Base-by-base conservation (phyloP, 345 rosid genomes). In the Hibiscus syriacus region DNA sequence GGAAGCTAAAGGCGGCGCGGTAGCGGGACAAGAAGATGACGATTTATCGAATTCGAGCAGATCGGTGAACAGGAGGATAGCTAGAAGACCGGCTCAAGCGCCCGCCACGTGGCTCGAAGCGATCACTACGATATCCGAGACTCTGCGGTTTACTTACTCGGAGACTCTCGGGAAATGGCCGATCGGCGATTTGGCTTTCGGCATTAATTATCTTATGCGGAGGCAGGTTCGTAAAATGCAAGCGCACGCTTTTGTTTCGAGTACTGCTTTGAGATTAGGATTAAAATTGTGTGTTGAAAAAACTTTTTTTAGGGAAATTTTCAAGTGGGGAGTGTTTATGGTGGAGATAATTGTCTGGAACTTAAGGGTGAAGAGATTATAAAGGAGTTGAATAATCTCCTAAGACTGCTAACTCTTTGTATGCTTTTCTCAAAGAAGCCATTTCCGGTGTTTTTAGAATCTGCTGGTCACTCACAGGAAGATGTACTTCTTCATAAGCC, bases 101-200 rank as follows among this genome's bases (percentile, higher is more conserved):
- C 97, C 99, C 7, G 95, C 96, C 25, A 94, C 98, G 34, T 88
- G 94, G 92, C 80, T 87, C n/a, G 97, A 94, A 80, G 80, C 97
- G 25, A 81, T 94, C 49, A 75, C 93, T 0, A 94, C 97, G 36
- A 53, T 94, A 29, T 83, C 93, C 10, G 98, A 94, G 80, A 94
- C 99, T 27, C 83, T 94, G 20, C 80, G 92, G 55, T 94, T 94
- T 55, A 94, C 96, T 8, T 94, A 89, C 81, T 86, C 97, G 9
- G 99, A 94, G 77, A 94, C 99, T 60, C 73, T 94, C 38, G 99
- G 99, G 3, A 91, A 94, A 81, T 94, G 99, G 98, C 99, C 99
- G 9, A 83, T 94, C 27, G 96, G 85, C 25, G 96, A 94, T 81
- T 80, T 94, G 71, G 99, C 99, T 59, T 94, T 94, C 64, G 98